Evolutionary conservation across 2,329 filamentous ascomycete genomes (phyloP), one percentile per base, ranked within the genome.

Genomic region (Arthrobotrys sphaeroides): DNA sequence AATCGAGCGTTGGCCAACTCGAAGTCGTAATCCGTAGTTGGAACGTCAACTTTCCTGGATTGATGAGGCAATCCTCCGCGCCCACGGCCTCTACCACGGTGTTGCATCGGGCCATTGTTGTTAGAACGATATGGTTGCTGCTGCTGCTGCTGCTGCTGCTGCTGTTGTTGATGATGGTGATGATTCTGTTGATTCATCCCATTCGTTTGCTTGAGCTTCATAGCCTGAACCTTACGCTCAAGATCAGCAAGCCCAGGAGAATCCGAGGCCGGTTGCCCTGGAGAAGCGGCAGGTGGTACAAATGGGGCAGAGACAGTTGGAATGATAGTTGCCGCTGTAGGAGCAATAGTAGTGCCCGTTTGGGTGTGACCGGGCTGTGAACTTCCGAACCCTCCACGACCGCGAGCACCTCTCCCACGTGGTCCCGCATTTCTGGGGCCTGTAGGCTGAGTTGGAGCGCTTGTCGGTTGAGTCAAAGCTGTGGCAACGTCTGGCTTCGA

Each of bases 21-120:
- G 81, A 99, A 99, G 81, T 99, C 94, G 80, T 94, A 99, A 81
- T 98, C 95, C 0, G 92, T 90, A 53, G 91, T 88, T 0, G 95
- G 95, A 1, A 99, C 92, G 62, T 97, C 94, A 31, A 98, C 89
- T 84, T 92, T 95, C 79, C 86, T 84, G 55, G 86, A 84, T 51
- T 81, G 81, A n/a, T 66, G 62, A 43, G 53, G 47, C 43, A 82
- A 79, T 38, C 78, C 75, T 55, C 77, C 78, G 12, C 84, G 81
- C 68, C 82, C 80, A 60, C 82, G 80, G 49, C 85, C 66, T 61
- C 64, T 59, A 18, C 18, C 74, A 49, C 61, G 57, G 26, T 70
- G 28, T n/a, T 47, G 42, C 77, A 49, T 24, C 1, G 65, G 59
- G 20, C 31, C 47, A 16, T 53, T 55, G 24, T 64, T 62, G 9